Conservation (phyloP, 768 basidiomycete genomes). For the Xerocomus spinulosus region DNA sequence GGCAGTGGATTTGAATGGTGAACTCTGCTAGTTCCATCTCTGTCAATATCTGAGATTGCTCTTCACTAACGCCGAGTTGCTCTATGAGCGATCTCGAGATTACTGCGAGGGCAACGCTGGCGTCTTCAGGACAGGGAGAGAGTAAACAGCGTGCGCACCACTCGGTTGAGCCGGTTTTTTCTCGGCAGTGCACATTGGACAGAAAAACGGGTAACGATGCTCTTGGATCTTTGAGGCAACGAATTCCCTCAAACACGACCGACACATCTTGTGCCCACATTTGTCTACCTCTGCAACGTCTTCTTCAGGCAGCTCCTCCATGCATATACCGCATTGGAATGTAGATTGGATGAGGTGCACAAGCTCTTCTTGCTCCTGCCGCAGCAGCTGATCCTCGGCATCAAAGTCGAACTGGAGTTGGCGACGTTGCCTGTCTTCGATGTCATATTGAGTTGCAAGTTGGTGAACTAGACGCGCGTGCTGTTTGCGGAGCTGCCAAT, state of each 20-base stretch:
- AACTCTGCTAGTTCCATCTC: constrained; percentile 45
- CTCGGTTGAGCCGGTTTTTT: neutral
- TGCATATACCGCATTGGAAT: constrained; percentile 57
- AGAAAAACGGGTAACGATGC: constrained; percentile 54
- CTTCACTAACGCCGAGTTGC: constrained; percentile 42
- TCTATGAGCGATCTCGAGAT: constrained; percentile 39
- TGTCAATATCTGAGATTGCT: constrained; percentile 37
- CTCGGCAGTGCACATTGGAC: constrained; percentile 48
- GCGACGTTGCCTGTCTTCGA: constrained; percentile 16
- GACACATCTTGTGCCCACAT: constrained; percentile 54
- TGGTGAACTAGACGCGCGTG: neutral
- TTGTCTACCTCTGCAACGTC: constrained; percentile 37
- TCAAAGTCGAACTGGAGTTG: constrained; percentile 37
- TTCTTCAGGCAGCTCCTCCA: constrained; percentile 45
- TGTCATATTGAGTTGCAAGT: constrained; percentile 3
- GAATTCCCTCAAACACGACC: constrained; percentile 44
- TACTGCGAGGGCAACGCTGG: no score
- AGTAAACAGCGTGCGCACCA: constrained; percentile 20
- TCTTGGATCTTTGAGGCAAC: constrained; percentile 45
- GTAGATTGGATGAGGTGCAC: constrained; percentile 23
- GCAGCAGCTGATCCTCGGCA: constrained; percentile 37
- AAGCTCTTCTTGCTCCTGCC: constrained; percentile 32
- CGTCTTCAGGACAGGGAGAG: neutral
- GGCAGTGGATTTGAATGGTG: constrained; percentile 46
- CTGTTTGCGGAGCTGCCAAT: neutral